phyloP scores from a whole-genome alignment of 2,329 filamentous ascomycete species.

The Alternaria ethzedia region DNA sequence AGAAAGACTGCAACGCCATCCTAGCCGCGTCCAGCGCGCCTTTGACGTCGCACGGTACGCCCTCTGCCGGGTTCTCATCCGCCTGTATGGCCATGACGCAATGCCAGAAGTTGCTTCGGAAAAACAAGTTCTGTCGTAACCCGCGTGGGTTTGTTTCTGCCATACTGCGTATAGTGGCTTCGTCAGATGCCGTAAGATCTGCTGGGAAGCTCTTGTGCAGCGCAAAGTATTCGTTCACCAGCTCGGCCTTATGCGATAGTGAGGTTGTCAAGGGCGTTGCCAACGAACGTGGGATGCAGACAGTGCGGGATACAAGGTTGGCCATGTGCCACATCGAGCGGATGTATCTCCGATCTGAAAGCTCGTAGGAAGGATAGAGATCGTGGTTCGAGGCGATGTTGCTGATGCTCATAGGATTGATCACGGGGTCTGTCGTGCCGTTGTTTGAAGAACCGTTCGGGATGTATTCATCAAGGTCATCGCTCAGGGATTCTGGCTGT shows the following conservation, averaged over 20 bases:
- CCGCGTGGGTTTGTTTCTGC: constrained; percentile 68
- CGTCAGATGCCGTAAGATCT: constrained; percentile 72
- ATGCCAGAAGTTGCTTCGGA: constrained; percentile 84
- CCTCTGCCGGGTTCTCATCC: constrained; percentile 66
- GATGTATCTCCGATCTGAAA: constrained; percentile 62
- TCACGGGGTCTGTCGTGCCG: constrained; percentile 49
- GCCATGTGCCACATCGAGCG: constrained; percentile 80
- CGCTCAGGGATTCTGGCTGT: constrained; percentile 73
- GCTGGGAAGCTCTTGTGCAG: constrained; percentile 77
- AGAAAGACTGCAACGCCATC: constrained; percentile 76
- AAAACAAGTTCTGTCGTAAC: constrained; percentile 76
- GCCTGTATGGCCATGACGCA: constrained; percentile 81
- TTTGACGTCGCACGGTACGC: constrained; percentile 63
- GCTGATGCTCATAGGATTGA: constrained; percentile 60
- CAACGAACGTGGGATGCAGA: constrained; percentile 76
- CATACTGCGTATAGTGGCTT: constrained; percentile 63
- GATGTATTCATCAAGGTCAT: constrained; percentile 69
- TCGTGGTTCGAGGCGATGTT: constrained; percentile 53
- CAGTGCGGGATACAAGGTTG: constrained; percentile 77
- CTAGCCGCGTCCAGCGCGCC: constrained; percentile 77
- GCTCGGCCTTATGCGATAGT: constrained; percentile 70
- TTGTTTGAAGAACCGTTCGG: constrained; percentile 63
- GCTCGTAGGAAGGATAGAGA: constrained; percentile 48
- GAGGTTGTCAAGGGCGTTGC: constrained; percentile 74
- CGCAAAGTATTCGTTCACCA: constrained; percentile 72